Evolutionary conservation across 2,329 filamentous ascomycete genomes (phyloP), one percentile per base, ranked within the genome.

Genomic region (Truncatella angustata): DNA sequence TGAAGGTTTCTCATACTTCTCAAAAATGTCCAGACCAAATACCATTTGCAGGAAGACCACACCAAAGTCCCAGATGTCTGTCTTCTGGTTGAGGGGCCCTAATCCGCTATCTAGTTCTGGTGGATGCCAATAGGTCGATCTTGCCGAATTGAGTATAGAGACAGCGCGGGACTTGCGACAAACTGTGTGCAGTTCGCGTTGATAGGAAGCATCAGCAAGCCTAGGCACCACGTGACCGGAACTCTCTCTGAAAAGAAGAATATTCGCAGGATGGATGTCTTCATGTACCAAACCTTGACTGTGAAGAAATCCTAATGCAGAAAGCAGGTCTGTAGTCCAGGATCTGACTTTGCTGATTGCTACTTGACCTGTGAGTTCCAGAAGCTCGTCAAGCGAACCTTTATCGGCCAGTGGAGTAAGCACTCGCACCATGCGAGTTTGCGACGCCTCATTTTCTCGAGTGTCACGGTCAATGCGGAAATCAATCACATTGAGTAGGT

Each of bases 51-150:
- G 70, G 60, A 97, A 89, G 4, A 97, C 82, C 26, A 97, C 84
- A 4, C 94, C 94, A 62, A 99, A 85, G 59, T 97, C 90, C 94
- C 94, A 99, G 7, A 97, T 83, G 66, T 97, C 94, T 0, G 91
- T 90, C 67, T 96, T 96, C 62, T 81, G 81, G 1, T 81, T 85
- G 71, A 87, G 76, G 26, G 79, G 79, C 24, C 81, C 86, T 54
- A 79, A 82, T 1, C 76, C 79, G 43, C 74, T 80, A 26, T 82
- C 80, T 47, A 91, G 79, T 69, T 96, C 91, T 1, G 91, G 88
- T 1, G 92, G 85, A 5, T 88, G 71, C 92, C 92, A 96, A 58
- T 91, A 90, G 1, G 87, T 85, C 14, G 90, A 91, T 59, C 86
- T 87, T 14, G 87, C 82, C 21, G 84, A 79, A 43, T 79, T 76